These are phyloP conservation scores for Acrocalymma vagum DNA, from an alignment of 2,329 filamentous ascomycete genomes.

Conservation along the genomic window DNA sequence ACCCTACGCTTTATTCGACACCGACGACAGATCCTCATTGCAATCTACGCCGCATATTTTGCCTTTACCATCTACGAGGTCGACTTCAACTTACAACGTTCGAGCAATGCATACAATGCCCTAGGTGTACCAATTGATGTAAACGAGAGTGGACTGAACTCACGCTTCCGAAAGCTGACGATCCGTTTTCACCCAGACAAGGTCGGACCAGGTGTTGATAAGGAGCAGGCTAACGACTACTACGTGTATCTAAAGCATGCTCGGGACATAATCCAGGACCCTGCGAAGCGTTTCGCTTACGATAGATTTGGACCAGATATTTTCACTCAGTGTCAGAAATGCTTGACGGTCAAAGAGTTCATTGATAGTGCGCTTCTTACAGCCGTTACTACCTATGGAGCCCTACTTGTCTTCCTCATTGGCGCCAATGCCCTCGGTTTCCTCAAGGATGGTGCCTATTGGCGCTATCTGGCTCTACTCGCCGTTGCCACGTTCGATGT, in stretches of 20 bases:
- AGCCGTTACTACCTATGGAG: constrained; percentile 35
- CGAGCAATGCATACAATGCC: constrained; percentile 80
- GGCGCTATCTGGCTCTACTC: constrained; percentile 61
- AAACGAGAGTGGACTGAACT: constrained; percentile 80
- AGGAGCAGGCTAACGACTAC: constrained; percentile 53
- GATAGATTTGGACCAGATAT: constrained; percentile 81
- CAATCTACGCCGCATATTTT: constrained; percentile 85
- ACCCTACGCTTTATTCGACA: constrained; percentile 75
- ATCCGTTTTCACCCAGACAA: constrained; percentile 86
- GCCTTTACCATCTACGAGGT: constrained; percentile 93
- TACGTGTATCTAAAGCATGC: constrained; percentile 87
- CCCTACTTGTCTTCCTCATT: constrained; percentile 34
- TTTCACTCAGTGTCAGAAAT: constrained; percentile 60
- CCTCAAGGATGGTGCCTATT: constrained; percentile 47
- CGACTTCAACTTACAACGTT: constrained; percentile 77
- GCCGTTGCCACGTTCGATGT: constrained; percentile 66
- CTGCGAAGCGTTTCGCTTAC: constrained; percentile 80
- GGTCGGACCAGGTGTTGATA: constrained; percentile 46
- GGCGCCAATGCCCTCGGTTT: constrained; percentile 46
- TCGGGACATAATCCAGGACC: constrained; percentile 86
- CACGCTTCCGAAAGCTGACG: constrained; percentile 76
- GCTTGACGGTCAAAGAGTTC: constrained; percentile 76
- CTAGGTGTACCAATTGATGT: constrained; percentile 75
- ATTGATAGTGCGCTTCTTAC: constrained; percentile 68
- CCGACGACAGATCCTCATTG: constrained; percentile 82